Conservation (phyloP, 2,329 filamentous ascomycete species). For the Lasiodiplodia gonubiensis region DNA sequence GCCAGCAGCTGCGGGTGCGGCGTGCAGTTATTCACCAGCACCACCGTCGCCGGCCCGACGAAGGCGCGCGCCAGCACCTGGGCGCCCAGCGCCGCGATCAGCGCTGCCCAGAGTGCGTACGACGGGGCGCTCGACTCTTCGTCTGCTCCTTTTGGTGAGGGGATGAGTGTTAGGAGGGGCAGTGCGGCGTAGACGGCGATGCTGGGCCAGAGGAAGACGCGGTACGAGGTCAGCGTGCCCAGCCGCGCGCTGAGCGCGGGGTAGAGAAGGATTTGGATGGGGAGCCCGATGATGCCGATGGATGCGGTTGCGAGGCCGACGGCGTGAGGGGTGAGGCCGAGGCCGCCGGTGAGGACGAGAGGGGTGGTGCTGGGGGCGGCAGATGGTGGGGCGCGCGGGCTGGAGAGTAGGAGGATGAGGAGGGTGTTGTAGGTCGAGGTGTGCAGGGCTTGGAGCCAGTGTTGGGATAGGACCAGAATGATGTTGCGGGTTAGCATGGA, state of each 20-base stretch:
- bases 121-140: too few relatives aligned
- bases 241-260: neutral
- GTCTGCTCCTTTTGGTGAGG: too few relatives aligned
- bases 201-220: conserved; percentile 42
- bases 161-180: conserved; percentile 34
- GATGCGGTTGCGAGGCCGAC: conserved; percentile 50
- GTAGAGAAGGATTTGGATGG: neutral
- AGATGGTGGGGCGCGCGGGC: conserved; percentile 47
- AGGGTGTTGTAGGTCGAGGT: conserved; percentile 43
- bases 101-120: neutral
- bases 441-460: conserved; percentile 51
- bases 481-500: conserved; percentile 56
- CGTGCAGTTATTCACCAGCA: conserved; percentile 65
- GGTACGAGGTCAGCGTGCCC: neutral
- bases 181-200: conserved; percentile 33
- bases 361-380: too few relatives aligned
- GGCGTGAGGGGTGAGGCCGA: conserved; percentile 52
- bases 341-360: conserved; percentile 53
- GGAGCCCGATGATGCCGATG: neutral
- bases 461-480: conserved; percentile 49
- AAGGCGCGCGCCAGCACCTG: conserved; percentile 56
- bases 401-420: conserved; percentile 57
- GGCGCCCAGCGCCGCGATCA: conserved; percentile 33
- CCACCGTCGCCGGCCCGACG: conserved; percentile 62
- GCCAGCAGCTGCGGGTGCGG: conserved; percentile 62